phyloP scores from a whole-genome alignment of 495 filamentous ascomycete species.

The Rhypophila decipiens region DNA sequence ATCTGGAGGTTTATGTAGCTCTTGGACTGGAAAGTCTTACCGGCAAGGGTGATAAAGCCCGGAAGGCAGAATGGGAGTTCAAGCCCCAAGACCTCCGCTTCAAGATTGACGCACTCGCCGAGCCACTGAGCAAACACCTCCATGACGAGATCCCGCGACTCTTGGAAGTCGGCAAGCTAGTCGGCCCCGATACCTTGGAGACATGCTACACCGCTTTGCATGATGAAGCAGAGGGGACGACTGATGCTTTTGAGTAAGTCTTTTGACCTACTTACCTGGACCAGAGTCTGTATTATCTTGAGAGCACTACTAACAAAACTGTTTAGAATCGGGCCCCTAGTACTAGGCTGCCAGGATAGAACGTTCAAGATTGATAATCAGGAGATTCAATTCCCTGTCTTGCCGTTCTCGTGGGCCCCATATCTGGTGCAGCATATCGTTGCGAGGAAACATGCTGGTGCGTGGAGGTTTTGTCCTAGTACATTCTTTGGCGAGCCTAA shows the following conservation, averaged over 20 bases:
- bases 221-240: conserved; percentile 9
- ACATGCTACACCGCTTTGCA: conserved; percentile 7
- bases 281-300: not conserved
- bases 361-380: not conserved
- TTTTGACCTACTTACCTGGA: not conserved
- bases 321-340: conserved; percentile 5
- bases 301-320: not conserved
- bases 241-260: conserved; percentile 7
- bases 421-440: conserved; percentile 4
- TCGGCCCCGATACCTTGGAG: not conserved
- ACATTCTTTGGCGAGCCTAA: conserved; percentile 2
- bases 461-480: conserved; percentile 8
- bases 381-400: conserved; percentile 4
- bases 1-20: no score
- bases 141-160: conserved; percentile 7
- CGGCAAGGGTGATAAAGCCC: no score
- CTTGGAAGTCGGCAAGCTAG: not conserved
- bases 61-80: no score
- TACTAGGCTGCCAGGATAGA: conserved; percentile 7
- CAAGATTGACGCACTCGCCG: not conserved
- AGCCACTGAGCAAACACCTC: not conserved
- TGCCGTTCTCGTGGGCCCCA: conserved; percentile 3
- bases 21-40: no score
- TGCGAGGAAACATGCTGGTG: conserved; percentile 4
- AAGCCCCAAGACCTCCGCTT: no score